Conservation (phyloP, 78 protist genomes). For the Dictyostelium purpureum region DNA sequence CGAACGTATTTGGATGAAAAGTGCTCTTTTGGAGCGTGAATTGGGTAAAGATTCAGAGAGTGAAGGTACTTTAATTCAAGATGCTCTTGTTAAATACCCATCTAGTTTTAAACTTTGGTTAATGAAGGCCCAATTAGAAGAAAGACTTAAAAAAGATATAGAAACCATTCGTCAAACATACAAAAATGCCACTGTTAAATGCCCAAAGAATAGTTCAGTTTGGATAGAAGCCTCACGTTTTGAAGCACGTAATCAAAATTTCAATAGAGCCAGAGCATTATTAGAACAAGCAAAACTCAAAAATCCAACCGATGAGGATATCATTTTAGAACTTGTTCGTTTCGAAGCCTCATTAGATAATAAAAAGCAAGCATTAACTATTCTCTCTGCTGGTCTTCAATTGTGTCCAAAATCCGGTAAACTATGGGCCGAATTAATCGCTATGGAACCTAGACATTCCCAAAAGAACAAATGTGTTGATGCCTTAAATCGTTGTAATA, state of each 20-base stretch:
- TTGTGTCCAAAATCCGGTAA: constrained; percentile 85
- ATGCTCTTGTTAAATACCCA: constrained; percentile 81
- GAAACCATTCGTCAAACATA: constrained; percentile 81
- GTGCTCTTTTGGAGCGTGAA: constrained; percentile 92
- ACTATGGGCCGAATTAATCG: constrained; percentile 94
- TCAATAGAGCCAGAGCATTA: constrained; percentile 81
- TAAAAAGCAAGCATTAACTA: constrained; percentile 43
- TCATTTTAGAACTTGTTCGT: constrained; percentile 86
- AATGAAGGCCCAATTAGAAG: constrained; percentile 90
- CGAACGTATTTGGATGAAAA: constrained; percentile 94
- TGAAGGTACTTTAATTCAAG: constrained; percentile 57
- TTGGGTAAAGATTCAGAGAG: constrained; percentile 14
- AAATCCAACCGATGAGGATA: constrained; percentile 71
- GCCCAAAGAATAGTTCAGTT: constrained; percentile 72
- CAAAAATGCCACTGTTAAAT: constrained; percentile 27
- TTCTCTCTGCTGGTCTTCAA: constrained; percentile 88
- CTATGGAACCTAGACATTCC: constrained; percentile 64
- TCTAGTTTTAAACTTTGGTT: constrained; percentile 88
- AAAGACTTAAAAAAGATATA: neutral
- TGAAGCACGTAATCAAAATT: constrained; percentile 59
- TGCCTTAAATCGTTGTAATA: constrained; percentile 87
- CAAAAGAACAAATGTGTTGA: constrained; percentile 78
- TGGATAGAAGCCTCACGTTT: constrained; percentile 88
- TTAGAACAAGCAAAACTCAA: constrained; percentile 83
- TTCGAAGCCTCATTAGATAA: constrained; percentile 66